Evolutionary conservation across 495 filamentous ascomycete species (phyloP), one percentile per base, ranked within the genome.

Genomic region (Sabuloglossum arenarium): DNA sequence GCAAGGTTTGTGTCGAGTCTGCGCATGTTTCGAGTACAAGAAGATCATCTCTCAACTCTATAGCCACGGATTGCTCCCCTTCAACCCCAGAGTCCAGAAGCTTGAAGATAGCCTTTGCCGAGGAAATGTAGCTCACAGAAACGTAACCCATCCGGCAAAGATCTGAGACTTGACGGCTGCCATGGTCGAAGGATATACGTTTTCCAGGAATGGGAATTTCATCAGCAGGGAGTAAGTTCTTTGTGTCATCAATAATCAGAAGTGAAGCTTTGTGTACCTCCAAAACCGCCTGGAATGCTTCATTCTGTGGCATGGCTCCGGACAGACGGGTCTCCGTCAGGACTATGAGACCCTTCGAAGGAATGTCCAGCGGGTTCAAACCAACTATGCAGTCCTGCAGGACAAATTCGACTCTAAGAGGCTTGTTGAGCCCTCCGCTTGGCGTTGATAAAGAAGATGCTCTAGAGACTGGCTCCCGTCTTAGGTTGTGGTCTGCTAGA

Each of bases 1-100:
- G 80, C 2, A 99, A 75, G 0, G 93, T 97, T 62, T 94, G 88
- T 0, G 91, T 97, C 10, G 93, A 97, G 67, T 99, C 93, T 16
- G 93, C 91, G 64, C 93, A 97, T 3, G 88, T 86, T 65, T 99
- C 93, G 16, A 99, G 71, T 24, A 99, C 80, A 28, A 97, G 72
- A 1, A 99, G 72, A 63, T 91, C 84, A 64, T 93, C 86, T 43
- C 76, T 77, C 9, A 96, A 61, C 58, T 94, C 85, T 2, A 94
- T 75, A 61, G 91, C 86, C 10, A 94, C 65, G 34, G 78, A 78
- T 56, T 81, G 79, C 11, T 76, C 71, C 0, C 73, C 78, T 29
- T 78, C 73, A 0, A 71, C 70, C 42, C 68, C 69, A 24, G 66
- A 61, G 11, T 72, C 73, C 10, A 74, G 67, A 14, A 85, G 58